Conservation (phyloP, 225 moss, liverwort and hornwort genomes). For the Lunularia cruciata region DNA sequence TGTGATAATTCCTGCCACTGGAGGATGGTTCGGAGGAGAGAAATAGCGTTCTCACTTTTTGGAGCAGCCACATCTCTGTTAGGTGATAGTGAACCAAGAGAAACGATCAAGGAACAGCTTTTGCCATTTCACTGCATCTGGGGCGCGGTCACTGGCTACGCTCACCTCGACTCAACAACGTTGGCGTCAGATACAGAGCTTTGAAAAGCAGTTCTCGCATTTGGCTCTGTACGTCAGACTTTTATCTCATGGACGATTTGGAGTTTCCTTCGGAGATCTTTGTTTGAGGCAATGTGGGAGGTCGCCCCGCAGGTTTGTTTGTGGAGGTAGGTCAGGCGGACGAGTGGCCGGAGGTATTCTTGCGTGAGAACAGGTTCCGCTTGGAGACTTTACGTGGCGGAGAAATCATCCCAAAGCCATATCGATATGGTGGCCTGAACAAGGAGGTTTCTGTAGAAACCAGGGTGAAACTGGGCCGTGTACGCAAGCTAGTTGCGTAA, state of each 20-base stretch:
- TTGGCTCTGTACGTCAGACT: not conserved
- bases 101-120: conserved; percentile 2
- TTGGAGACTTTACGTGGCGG: conserved; percentile 7
- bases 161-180: not conserved
- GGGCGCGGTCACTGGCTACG: not conserved
- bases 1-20: not conserved
- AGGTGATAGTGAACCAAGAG: conserved; percentile 5
- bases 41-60: conserved; percentile 1
- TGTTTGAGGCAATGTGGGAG: conserved; percentile 1
- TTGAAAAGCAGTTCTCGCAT: not conserved
- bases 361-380: not conserved
- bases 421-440: conserved; percentile 1
- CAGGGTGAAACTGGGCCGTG: conserved; percentile 6
- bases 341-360: conserved; percentile 9
- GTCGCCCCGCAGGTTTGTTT: not conserved
- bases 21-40: conserved; percentile 8
- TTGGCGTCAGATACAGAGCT: not conserved
- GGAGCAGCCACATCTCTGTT: not conserved
- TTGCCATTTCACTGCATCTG: conserved; percentile 11
- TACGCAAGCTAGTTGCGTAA: conserved; percentile 15
- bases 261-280: not conserved
- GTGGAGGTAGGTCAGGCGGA: not conserved
- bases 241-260: not conserved
- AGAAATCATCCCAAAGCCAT: conserved; percentile 10
- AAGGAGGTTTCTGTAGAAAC: not conserved